Evolutionary conservation across 352 stramenopile species (phyloP), one percentile per base, ranked within the genome.

Genomic region (Phytopythium litorale): DNA sequence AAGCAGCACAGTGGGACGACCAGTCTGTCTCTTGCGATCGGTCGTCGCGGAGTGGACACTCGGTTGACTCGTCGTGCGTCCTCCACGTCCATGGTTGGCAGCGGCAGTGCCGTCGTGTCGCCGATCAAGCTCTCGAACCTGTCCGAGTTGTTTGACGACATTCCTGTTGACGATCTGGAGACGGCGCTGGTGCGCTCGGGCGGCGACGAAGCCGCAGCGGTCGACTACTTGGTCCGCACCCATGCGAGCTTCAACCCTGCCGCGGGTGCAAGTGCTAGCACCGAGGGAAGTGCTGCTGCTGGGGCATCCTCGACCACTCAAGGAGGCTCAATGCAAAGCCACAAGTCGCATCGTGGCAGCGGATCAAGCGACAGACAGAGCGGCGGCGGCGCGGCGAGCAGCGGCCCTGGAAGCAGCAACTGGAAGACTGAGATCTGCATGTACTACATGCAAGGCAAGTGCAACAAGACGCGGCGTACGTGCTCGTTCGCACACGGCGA

Each of bases 341-440:
- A 54, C 28, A 57, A 56, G 40, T 18, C 52, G 33, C 62, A 68
- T 38, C 68, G 68, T 21, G 50, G 18, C 8, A 56, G 51, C 19
- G 51, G 51, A 15, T 37, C 30, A 7, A 45, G 52, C 21, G 51
- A 42, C 4, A n/a, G 51, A 11, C 11, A 18, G 37, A 28, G 51
- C 51, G 15, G 51, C 32, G 70, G 63, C 28, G 75, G 57, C 21
- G 62, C 60, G 62, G 56, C 67, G 64, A 54, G 60, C 63, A 8
- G 60, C 48, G 28, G 68, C 62, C 68, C 69, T 23, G 84, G 73
- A 68, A 92, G 92, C 65, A 84, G 70, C 67, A 95, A 95, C 66
- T 93, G 86, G 86, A 95, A 95, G 69, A 95, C 86, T 18, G 86
- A 95, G 63, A 88, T 95, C 61, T 95, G 86, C 63, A 87, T 95